Percentiles rank a stretch among this genome's conserved stretches.
Conservation (phyloP, 768 basidiomycete species). For the Paxillus involutus region DNA sequence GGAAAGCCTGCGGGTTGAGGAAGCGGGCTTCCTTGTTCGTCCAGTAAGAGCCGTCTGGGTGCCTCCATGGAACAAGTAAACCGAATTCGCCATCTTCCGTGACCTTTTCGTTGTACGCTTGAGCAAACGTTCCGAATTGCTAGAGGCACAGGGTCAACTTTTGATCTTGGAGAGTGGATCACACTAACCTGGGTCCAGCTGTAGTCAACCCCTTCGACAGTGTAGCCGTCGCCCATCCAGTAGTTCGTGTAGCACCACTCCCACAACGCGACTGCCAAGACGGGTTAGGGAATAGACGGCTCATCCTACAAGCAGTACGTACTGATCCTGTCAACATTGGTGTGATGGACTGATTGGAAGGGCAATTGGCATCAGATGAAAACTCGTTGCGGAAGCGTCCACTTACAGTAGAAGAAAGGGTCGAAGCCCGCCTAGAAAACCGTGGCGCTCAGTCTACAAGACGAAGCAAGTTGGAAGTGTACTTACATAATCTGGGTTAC, state of each 20-base stretch:
- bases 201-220: conserved; percentile 4
- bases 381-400: background rate
- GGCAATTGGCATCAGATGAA: background rate
- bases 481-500: conserved; percentile 24
- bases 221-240: conserved; percentile 29
- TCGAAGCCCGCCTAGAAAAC: conserved; percentile 20
- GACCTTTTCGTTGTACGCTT: conserved; percentile 23
- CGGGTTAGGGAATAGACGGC: background rate
- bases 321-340: conserved; percentile 25
- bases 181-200: conserved; percentile 25
- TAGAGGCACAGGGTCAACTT: background rate
- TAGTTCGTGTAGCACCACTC: conserved; percentile 29
- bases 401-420: conserved; percentile 26
- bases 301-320: background rate
- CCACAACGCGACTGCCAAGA: conserved; percentile 25
- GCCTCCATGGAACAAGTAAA: conserved; percentile 22
- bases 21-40: conserved; percentile 24
- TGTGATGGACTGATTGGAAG: conserved; percentile 19
- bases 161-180: background rate
- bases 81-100: conserved; percentile 18
- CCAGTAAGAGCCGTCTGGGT: conserved; percentile 24
- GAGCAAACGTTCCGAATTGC: conserved; percentile 20
- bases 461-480: background rate
- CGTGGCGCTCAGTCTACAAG: background rate
- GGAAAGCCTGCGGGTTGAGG: conserved; percentile 13